Evolutionary conservation across 306 rosid species (phyloP).

Genomic region (Quercus engelmannii): DNA sequence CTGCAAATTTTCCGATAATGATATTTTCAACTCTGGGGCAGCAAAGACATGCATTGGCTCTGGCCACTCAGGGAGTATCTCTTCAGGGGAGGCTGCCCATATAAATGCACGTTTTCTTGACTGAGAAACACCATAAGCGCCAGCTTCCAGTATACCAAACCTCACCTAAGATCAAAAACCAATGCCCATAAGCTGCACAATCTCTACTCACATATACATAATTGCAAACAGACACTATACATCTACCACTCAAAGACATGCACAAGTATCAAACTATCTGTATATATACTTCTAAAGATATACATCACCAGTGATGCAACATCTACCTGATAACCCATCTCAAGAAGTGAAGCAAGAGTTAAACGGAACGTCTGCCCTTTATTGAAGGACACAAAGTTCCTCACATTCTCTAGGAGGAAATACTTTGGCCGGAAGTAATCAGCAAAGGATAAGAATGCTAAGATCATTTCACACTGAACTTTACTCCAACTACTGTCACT

Average conservation of each 20-base stretch:
- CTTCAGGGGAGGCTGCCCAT: slow-evolving; percentile 97
- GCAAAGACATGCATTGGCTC: slow-evolving; percentile 95
- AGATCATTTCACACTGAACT: slow-evolving; percentile 97
- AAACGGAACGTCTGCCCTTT: slow-evolving; percentile 93
- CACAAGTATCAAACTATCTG: neutral
- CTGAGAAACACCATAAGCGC: slow-evolving; percentile 94
- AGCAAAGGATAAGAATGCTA: slow-evolving; percentile 92
- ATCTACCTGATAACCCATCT: slow-evolving; percentile 95
- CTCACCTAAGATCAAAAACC: slow-evolving; percentile 59
- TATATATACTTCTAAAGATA: neutral
- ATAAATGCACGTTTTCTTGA: slow-evolving; percentile 94
- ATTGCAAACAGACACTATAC: neutral
- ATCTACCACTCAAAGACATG: neutral
- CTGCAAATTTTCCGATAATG: slow-evolving; percentile 48
- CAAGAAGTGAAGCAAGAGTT: slow-evolving; percentile 90
- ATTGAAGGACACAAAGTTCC: slow-evolving; percentile 86
- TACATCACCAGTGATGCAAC: neutral
- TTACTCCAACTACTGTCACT: slow-evolving; percentile 93
- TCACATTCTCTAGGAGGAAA: slow-evolving; percentile 92
- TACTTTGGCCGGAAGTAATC: slow-evolving; percentile 95
- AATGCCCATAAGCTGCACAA: slow-evolving; percentile 4
- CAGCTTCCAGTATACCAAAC: slow-evolving; percentile 97
- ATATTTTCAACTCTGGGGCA: slow-evolving; percentile 75
- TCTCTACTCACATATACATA: slow-evolving; percentile 1
- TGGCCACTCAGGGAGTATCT: slow-evolving; percentile 95